Conservation (phyloP, 768 basidiomycete genomes). For the Suillus cothurnatus region DNA sequence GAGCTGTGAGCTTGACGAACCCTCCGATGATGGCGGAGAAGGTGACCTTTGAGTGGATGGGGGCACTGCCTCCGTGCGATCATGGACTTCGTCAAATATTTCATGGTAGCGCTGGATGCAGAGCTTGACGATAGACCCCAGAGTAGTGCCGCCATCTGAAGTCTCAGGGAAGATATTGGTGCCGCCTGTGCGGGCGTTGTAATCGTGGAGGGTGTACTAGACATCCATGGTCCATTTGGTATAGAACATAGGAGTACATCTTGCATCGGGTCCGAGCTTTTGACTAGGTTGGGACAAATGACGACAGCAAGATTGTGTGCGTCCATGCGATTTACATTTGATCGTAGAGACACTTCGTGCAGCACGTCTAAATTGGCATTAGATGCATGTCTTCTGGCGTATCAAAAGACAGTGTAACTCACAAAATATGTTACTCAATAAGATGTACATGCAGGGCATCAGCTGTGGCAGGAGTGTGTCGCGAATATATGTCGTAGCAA, state of each 20-base stretch:
- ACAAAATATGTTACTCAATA: constrained; percentile 73
- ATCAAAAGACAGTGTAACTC: constrained; percentile 24
- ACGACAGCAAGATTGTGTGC: constrained; percentile 83
- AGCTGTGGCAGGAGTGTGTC: constrained; percentile 68
- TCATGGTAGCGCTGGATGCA: constrained; percentile 87
- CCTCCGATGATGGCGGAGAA: constrained; percentile 27
- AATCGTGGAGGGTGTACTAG: constrained; percentile 23
- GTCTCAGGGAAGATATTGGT: constrained; percentile 27
- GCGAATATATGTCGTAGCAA: constrained; percentile 64
- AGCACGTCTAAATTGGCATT: constrained; percentile 57
- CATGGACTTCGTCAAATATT: constrained; percentile 79
- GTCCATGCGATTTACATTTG: constrained; percentile 76
- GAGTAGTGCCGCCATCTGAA: constrained; percentile 56
- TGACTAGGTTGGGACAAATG: constrained; percentile 77
- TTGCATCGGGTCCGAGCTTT: constrained; percentile 62
- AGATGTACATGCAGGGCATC: constrained; percentile 70
- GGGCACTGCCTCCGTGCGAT: constrained; percentile 63
- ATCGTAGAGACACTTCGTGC: constrained; percentile 74
- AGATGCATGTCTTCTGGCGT: not conserved
- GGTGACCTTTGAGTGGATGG: constrained; percentile 27
- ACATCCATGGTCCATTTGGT: constrained; percentile 47
- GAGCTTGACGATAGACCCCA: constrained; percentile 71
- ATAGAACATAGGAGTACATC: constrained; percentile 78
- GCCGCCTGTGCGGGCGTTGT: constrained; percentile 9
- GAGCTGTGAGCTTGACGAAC: constrained; percentile 26